Evolutionary conservation across 176 grass and related monocot species (phyloP).

Genomic region (Alloteropsis semialata): DNA sequence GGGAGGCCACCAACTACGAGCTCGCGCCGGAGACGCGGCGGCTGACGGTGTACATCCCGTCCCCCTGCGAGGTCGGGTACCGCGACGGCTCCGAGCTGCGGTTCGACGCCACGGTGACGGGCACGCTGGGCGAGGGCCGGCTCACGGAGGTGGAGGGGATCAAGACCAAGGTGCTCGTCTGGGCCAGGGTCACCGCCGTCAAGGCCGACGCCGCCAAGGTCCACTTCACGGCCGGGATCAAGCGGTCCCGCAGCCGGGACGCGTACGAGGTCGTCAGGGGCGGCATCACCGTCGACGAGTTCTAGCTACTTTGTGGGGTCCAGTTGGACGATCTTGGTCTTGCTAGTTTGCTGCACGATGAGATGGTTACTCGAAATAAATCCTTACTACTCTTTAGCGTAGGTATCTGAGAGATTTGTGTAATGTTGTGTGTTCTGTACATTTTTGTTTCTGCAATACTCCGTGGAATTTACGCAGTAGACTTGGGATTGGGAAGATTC

Average conservation of each 20-base stretch:
- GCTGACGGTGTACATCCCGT: slow-evolving; percentile 81
- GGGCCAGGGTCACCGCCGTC: slow-evolving; percentile 76
- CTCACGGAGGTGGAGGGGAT: slow-evolving; percentile 68
- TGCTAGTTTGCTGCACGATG: not conserved
- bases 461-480: too few species aligned
- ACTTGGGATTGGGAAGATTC: not conserved
- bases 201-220: slow-evolving; percentile 77
- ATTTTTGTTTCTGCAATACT: too few species aligned
- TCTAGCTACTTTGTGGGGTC: too few species aligned
- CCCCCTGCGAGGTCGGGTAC: slow-evolving; percentile 83
- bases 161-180: slow-evolving; percentile 94
- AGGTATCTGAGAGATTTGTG: not conserved
- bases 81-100: slow-evolving; percentile 80
- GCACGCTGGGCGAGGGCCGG: slow-evolving; percentile 59
- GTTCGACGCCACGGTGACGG: slow-evolving; percentile 58
- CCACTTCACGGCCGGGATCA: slow-evolving; percentile 73
- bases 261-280: slow-evolving; percentile 73
- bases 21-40: slow-evolving; percentile 64
- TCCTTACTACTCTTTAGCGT: too few species aligned
- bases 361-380: slow-evolving; percentile 22
- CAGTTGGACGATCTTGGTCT: not conserved
- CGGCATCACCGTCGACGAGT: slow-evolving; percentile 63
- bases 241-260: slow-evolving; percentile 64
- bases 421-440: not conserved
- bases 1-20: slow-evolving; percentile 86